phyloP scores from a whole-genome alignment of 2,329 filamentous ascomycete genomes.

The Penicillium sp. region DNA sequence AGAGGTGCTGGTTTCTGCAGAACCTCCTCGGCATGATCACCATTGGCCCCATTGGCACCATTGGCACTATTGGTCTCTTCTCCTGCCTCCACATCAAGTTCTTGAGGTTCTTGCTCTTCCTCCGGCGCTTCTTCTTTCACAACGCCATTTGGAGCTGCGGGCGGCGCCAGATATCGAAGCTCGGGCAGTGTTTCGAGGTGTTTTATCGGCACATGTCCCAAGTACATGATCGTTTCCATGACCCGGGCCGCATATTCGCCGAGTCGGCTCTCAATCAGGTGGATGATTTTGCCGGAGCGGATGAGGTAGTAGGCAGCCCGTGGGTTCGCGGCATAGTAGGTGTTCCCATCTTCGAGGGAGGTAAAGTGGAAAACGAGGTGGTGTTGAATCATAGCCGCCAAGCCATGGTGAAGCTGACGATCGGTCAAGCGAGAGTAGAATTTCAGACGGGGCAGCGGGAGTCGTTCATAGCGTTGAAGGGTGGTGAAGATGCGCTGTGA shows the following conservation, averaged over 20 bases:
- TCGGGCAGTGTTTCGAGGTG: constrained; percentile 50
- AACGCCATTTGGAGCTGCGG: constrained; percentile 31
- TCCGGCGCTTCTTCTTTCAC: constrained; percentile 29
- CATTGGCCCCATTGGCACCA: constrained; percentile 39
- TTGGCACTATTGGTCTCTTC: constrained; percentile 44
- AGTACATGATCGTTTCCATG: constrained; percentile 72
- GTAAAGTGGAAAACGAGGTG: constrained; percentile 78
- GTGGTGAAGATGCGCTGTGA: constrained; percentile 78
- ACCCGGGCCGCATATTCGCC: constrained; percentile 75
- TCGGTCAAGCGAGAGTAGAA: constrained; percentile 72
- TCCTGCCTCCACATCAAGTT: constrained; percentile 38
- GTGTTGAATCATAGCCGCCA: constrained; percentile 85
- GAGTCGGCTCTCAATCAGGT: constrained; percentile 72
- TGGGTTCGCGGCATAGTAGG: constrained; percentile 83
- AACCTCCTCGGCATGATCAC: constrained; percentile 24
- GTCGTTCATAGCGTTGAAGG: constrained; percentile 77
- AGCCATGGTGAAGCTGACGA: constrained; percentile 77
- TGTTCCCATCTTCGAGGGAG: constrained; percentile 62
- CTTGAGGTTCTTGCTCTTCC: not conserved
- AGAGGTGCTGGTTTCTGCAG: constrained; percentile 33
- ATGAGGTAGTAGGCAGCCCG: constrained; percentile 79
- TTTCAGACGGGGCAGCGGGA: constrained; percentile 69
- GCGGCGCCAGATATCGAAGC: constrained; percentile 28
- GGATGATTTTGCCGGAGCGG: constrained; percentile 78
- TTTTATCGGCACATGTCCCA: constrained; percentile 70